Conservation (phyloP, 75 land plant genomes). For the Pinus tabuliformis region DNA sequence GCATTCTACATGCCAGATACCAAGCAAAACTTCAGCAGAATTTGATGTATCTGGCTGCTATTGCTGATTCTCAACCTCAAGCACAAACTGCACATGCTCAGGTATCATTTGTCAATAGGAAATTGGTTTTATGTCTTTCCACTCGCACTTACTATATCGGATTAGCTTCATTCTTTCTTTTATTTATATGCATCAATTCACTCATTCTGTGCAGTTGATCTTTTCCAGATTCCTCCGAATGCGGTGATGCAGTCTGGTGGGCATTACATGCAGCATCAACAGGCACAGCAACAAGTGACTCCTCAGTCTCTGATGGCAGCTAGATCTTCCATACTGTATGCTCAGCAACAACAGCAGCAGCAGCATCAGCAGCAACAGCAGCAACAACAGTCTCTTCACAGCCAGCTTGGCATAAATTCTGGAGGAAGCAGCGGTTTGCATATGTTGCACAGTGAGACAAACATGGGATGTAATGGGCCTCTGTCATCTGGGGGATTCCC, state of each 20-base stretch:
- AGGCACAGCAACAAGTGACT: slow-evolving; percentile 54
- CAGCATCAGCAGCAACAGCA: slow-evolving; percentile 58
- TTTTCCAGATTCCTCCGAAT: slow-evolving; percentile 44
- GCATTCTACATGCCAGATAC: slow-evolving; percentile 36
- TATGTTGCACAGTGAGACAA: slow-evolving; percentile 56
- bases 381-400: slow-evolving; percentile 54
- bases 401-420: slow-evolving; percentile 68
- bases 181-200: not conserved
- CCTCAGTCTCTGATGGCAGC: slow-evolving; percentile 72
- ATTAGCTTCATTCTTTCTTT: not conserved
- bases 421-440: slow-evolving; percentile 53
- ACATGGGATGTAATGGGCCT: slow-evolving; percentile 24
- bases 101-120: slow-evolving; percentile 26
- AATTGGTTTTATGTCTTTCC: not conserved
- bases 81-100: slow-evolving; percentile 53
- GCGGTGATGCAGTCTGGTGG: slow-evolving; percentile 52
- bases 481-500: slow-evolving; percentile 44
- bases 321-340: slow-evolving; percentile 55
- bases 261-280: slow-evolving; percentile 72
- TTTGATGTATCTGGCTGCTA: slow-evolving; percentile 89
- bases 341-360: slow-evolving; percentile 59
- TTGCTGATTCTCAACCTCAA: slow-evolving; percentile 93
- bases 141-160: not conserved
- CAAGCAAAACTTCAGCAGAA: slow-evolving; percentile 89
- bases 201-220: not conserved